Evolutionary conservation across 2,329 filamentous ascomycete species (phyloP), one percentile per base, ranked within the genome.

Genomic region (Aspergillus hiratsukae): DNA sequence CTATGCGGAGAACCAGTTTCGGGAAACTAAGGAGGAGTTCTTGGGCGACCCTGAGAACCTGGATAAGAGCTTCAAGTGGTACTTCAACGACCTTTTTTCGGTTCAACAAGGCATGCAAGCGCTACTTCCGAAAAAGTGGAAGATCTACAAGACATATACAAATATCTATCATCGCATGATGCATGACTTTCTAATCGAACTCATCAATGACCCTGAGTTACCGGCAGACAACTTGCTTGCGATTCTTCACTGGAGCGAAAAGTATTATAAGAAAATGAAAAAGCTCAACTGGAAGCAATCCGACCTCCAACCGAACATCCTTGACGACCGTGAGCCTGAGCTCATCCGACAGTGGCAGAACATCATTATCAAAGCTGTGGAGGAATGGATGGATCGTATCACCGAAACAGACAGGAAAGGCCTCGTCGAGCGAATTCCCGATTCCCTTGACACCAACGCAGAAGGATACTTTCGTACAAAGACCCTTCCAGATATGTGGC

Each of bases 311-410:
- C 91, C 92, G 0, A 91, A 96, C 66, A 84, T 97, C 56, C 86
- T 99, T 58, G 94, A 97, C 75, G 90, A 91, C 68, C 86, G 93
- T 58, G 92, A 95, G 74, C 82, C 86, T 41, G 94, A 99, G 72
- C 82, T 99, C 17, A 90, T 99, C 53, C 87, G 91, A 52, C 92
- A 96, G 71, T 99, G 97, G 81, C 86, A 93, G 58, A 88, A 91
- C 70, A 87, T 97, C 70, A 97, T 99, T 72, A 94, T 97, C 75
- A 90, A 89, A 70, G 92, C 91, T 59, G 87, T 99, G 57, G 93
- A 97, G 72, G 90, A 97, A 77, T 99, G 94, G 92, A 96, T 97
- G 81, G 90, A 95, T 61, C 87, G 91, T 56, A 97, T 99, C 73
- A 91, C 90, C 66, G 81, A 81, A 8, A 87, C 90, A 48, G 95